Evolutionary conservation across 495 filamentous ascomycete genomes (phyloP), one percentile per base, ranked within the genome.

Genomic region (Penicillium paxilli): DNA sequence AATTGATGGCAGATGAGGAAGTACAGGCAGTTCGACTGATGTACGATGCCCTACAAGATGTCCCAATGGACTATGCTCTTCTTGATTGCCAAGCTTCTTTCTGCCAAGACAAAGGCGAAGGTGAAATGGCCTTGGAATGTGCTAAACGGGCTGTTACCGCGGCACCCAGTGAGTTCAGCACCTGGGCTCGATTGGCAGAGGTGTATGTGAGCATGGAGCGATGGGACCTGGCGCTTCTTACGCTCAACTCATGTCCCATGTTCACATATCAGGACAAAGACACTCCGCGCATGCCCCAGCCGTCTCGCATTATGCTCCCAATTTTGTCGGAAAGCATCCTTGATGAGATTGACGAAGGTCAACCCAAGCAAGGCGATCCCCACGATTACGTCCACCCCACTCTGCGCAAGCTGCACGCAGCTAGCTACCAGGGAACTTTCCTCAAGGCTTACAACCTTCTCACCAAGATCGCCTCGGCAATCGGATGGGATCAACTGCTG

Each of bases 191-290:
- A 51, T 71, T 98, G 47, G 93, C 92, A 3, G 91, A 97, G 65
- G 85, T 98, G 19, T 98, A 98, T 53, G 86, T 98, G 45, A 80
- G 85, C 40, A 77, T 96, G 64, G 94, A 98, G 69, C 88, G 92
- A 67, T 98, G 93, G 90, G 94, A 97, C 60, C 63, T 89, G 32
- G 94, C 95, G 2, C 80, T 98, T 16, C 83, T 96, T 8, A 98
- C 95, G 5, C 79, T 98, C n/a, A 98, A 98, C 72, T 97, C 93
- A 3, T 98, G 95, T 57, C 94, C 94, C 4, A 98, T 98, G 94
- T 98, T 98, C 68, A 98, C 94, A 7, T 97, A 98, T 71, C 93
- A 97, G 67, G 94, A 98, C 68, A 97, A 96, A 60, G 94, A 98
- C 67, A 84, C 90, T 6, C 94, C 94, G 16, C 80, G 92, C 51